A percentile compares a stretch with the other conserved stretches of the same genome.
phyloP scores from a whole-genome alignment of 352 stramenopile species.

The Globisporangium carolinianum region DNA sequence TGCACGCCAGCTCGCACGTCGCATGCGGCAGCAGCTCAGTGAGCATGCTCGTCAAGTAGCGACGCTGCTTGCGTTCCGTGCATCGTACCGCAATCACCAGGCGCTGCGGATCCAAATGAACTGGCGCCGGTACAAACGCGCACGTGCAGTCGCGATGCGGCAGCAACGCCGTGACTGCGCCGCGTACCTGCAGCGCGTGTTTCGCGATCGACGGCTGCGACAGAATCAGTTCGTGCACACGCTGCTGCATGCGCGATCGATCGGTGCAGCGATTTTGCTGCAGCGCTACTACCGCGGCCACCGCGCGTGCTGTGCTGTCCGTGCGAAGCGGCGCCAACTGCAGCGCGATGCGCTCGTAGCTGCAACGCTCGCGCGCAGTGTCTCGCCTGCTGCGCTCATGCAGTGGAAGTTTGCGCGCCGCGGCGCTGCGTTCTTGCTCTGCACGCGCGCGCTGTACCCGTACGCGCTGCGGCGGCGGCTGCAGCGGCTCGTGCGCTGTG shows the following conservation, averaged over 20 bases:
- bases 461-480: slow-evolving; percentile 31
- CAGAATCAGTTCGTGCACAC: slow-evolving; percentile 31
- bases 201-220: slow-evolving; percentile 25
- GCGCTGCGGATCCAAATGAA: slow-evolving; percentile 41
- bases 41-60: slow-evolving; percentile 19
- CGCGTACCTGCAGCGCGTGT: slow-evolving; percentile 26
- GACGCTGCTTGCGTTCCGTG: slow-evolving; percentile 28
- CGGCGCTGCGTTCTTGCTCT: slow-evolving; percentile 46
- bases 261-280: slow-evolving; percentile 31
- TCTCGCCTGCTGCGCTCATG: slow-evolving; percentile 28
- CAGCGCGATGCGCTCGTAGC: slow-evolving; percentile 24
- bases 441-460: slow-evolving; percentile 27
- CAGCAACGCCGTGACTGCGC: slow-evolving; percentile 22
- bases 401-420: slow-evolving; percentile 37
- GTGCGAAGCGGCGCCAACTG: slow-evolving; percentile 5
- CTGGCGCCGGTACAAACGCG: slow-evolving; percentile 32
- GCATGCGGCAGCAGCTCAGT: slow-evolving; percentile 19
- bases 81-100: slow-evolving; percentile 38
- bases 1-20: slow-evolving; percentile 18
- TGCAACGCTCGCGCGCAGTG: slow-evolving; percentile 28
- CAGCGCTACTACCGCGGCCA: slow-evolving; percentile 36
- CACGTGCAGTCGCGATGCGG: slow-evolving; percentile 13
- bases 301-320: slow-evolving; percentile 15
- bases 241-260: slow-evolving; percentile 21
- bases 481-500: slow-evolving; percentile 12